phyloP scores from a whole-genome alignment of 352 stramenopile species.

The Pythium rhizo-oryzae region DNA sequence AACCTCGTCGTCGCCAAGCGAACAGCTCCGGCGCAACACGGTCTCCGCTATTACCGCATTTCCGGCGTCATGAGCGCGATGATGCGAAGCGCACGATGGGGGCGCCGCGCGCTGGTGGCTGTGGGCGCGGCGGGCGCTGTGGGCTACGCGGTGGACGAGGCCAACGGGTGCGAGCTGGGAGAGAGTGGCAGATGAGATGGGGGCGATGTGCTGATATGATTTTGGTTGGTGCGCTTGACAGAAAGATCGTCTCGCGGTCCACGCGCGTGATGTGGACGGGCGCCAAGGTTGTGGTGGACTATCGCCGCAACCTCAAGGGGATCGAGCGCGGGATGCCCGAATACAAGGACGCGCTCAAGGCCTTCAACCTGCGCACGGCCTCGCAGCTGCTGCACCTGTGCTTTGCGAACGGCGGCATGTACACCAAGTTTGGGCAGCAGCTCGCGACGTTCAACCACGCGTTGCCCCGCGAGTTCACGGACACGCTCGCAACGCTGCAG shows the following conservation, averaged over 20 bases:
- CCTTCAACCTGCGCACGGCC: slow-evolving; percentile 83
- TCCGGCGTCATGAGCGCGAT: not conserved
- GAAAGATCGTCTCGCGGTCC: slow-evolving; percentile 66
- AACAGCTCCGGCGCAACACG: slow-evolving; percentile 10
- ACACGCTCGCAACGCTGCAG: slow-evolving; percentile 90
- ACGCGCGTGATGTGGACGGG: slow-evolving; percentile 55
- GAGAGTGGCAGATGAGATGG: not conserved
- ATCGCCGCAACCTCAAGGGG: slow-evolving; percentile 49
- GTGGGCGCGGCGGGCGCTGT: slow-evolving; percentile 22
- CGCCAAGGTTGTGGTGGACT: slow-evolving; percentile 55
- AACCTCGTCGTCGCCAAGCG: slow-evolving; percentile 14
- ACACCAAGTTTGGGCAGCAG: slow-evolving; percentile 98
- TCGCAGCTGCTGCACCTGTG: slow-evolving; percentile 91
- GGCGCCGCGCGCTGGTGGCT: slow-evolving; percentile 14
- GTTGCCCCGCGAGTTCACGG: slow-evolving; percentile 94
- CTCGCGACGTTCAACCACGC: slow-evolving; percentile 97
- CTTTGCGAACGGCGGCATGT: slow-evolving; percentile 94
- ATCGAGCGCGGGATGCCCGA: slow-evolving; percentile 42
- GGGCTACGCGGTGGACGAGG: slow-evolving; percentile 44
- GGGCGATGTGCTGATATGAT: not conserved
- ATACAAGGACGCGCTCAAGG: slow-evolving; percentile 62
- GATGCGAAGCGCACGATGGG: slow-evolving; percentile 1
- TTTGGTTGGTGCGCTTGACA: slow-evolving; percentile 15
- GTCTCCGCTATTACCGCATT: slow-evolving; percentile 4
- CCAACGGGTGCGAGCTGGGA: slow-evolving; percentile 44